Conservation (phyloP, 164 flowering plant genomes). For the Vitis labrusca region DNA sequence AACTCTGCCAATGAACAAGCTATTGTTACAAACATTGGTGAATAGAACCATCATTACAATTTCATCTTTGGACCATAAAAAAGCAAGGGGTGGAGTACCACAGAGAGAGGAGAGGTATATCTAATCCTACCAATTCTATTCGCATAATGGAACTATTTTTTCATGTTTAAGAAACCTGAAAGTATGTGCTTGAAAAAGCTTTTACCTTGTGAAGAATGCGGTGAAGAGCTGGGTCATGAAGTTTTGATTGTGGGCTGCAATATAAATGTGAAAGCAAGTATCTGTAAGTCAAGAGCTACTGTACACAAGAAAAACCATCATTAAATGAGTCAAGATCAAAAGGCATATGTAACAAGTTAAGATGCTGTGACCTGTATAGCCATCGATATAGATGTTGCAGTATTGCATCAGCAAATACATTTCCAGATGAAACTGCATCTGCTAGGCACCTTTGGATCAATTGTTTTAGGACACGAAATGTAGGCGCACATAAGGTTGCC, state of each 20-base stretch:
- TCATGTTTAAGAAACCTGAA: background rate
- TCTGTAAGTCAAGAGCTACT: too few species aligned
- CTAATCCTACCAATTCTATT: background rate
- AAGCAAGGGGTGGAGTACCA: background rate
- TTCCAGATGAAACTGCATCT: slow-evolving; percentile 88
- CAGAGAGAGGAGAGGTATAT: background rate
- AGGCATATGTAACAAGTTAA: background rate
- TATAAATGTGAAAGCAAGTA: background rate
- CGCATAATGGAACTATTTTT: background rate
- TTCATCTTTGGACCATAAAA: background rate
- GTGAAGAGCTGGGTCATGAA: slow-evolving; percentile 95
- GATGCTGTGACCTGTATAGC: slow-evolving; percentile 77
- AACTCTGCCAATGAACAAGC: too few species aligned
- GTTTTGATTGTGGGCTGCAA: slow-evolving; percentile 93
- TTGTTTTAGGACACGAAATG: slow-evolving; percentile 85
- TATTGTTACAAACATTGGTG: too few species aligned
- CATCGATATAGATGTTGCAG: slow-evolving; percentile 89
- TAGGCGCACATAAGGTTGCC: slow-evolving; percentile 69
- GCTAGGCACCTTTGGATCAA: slow-evolving; percentile 87
- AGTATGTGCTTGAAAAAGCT: background rate
- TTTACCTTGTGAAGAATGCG: slow-evolving; percentile 86
- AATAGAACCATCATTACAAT: too few species aligned
- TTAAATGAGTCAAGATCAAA: slow-evolving; percentile 11
- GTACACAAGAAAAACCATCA: slow-evolving; percentile 6
- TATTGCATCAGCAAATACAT: slow-evolving; percentile 90